Percentiles rank a stretch among this genome's conserved stretches.
phyloP scores from a whole-genome alignment of 192 early-diverging fungal genomes.

The Coemansia sp. region DNA sequence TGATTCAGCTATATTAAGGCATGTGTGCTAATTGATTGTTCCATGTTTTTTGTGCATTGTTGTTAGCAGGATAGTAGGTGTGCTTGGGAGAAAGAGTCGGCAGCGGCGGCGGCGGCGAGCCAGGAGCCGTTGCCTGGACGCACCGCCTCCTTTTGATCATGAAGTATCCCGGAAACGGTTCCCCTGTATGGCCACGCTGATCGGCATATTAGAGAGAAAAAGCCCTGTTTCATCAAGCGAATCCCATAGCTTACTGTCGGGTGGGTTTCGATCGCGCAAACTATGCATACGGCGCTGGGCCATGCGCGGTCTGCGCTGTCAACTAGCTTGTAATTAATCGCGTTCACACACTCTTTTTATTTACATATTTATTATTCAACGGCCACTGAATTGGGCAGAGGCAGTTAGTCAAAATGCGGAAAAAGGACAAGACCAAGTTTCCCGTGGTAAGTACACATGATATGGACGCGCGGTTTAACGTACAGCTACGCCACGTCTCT shows the following conservation, averaged over 20 bases:
- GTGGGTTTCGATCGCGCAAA: not conserved
- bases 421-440: slow-evolving; percentile 91
- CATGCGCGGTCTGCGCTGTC: not conserved
- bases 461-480: not conserved
- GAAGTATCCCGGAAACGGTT: not conserved
- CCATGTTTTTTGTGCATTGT: not conserved
- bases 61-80: not conserved
- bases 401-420: slow-evolving; percentile 61
- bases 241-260: not conserved
- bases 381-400: not conserved
- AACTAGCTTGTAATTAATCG: not conserved
- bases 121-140: slow-evolving; percentile 3
- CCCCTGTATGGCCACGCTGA: not conserved
- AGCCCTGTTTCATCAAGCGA: not conserved
- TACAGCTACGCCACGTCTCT: not conserved
- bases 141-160: not conserved
- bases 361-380: not conserved
- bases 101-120: not conserved
- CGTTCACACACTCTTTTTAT: not conserved
- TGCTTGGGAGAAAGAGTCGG: not conserved
- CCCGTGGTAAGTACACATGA: slow-evolving; percentile 70
- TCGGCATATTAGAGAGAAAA: not conserved
- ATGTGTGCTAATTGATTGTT: not conserved
- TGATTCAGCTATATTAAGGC: not conserved
- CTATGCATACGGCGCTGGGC: not conserved